Base-by-base conservation (phyloP, 441 rosid species). In the Syzygium syzygioides region DNA sequence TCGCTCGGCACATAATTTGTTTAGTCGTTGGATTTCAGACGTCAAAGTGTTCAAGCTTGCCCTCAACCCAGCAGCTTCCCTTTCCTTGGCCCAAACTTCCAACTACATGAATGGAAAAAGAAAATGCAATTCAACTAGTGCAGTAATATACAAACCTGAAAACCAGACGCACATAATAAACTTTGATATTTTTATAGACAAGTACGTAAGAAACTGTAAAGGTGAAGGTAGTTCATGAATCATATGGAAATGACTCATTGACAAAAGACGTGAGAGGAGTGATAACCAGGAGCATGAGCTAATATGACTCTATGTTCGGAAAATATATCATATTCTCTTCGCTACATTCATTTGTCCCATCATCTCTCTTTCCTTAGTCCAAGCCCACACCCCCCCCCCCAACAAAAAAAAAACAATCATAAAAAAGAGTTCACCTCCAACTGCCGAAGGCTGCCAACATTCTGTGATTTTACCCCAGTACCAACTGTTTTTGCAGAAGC, bases 31-130 rank as follows among this genome's bases (percentile, higher is more conserved):
- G 87, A 95, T 94, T 93, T 98, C 99, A 91, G 98, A 94, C 91
- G 92, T 92, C 95, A 98, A 90, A 71, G 98, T 95, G 90, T 93
- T 96, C 93, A 97, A 92, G 93, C 99, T 95, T 91, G 98, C 97
- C 92, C 94, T 95, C 92, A 97, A 90, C 86, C 99, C 99, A 91
- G 97, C 93, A 86, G 94, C 95, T 93, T 98, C 99, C 91, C 99
- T 95, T 92, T 97, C 98, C 93, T 95, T 98, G 90, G 95, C 94
- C 99, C 99, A 98, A 90, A 96, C 96, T 91, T 98, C 99, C 94
- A 98, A 91, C 99, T 96, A 93, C 90, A 91, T 28, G 56, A 53
- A 88, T 59, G 10, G 53, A 66, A 87, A 88, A 89, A 80, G 86
- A 26, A 76, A 90, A 64, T 89, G 50, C n/a, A 83, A 59, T 85